Evolutionary conservation across 306 rosid genomes (phyloP), one percentile per base, ranked within the genome.

Genomic region (Malus sylvestris): DNA sequence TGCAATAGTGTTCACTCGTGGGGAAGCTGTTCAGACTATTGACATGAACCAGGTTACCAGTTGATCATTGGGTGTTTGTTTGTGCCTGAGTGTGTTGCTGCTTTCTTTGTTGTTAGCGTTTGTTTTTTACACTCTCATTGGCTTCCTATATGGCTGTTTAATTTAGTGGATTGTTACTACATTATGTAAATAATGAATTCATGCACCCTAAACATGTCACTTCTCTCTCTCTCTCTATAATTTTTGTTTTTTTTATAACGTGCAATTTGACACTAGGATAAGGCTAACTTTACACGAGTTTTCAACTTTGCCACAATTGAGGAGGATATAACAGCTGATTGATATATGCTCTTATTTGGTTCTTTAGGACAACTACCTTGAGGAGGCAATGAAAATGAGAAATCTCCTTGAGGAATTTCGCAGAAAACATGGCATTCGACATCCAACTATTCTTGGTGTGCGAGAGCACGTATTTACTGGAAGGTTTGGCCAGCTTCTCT

Each of bases 401-500:
- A 95, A 95, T 80, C 98, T 95, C 72, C 92, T 95, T 6, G 97
- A 90, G 83, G 98, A 95, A 76, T 95, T 95, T 68, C 90, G 3
- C 70, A 84, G 81, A 7, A 78, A 89, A 69, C 98, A 95, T 65
- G 98, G 97, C 68, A 81, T 89, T 71, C 91, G 92, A 73, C 90
- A 86, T 23, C 97, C 98, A 71, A 90, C 88, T 74, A 95, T 95
- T 83, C 93, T 95, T 78, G 98, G 98, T 67, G 97, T 92, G 78
- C 88, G 98, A 88, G 98, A 95, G 86, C 79, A 95, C 83, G 97
- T 95, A 77, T 95, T 95, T 79, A 95, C 98, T 0, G 98, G 98
- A 87, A 95, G 98, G 98, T 95, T 81, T 75, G 88, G 79, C 82
- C 72, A 82, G 76, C 70, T 53, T 74, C 19, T 55, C 5, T 16